Evolutionary conservation across 371 early-diverging fungal species (phyloP), one percentile per base, ranked within the genome.

Genomic region (Zopfochytrium polystomum): DNA sequence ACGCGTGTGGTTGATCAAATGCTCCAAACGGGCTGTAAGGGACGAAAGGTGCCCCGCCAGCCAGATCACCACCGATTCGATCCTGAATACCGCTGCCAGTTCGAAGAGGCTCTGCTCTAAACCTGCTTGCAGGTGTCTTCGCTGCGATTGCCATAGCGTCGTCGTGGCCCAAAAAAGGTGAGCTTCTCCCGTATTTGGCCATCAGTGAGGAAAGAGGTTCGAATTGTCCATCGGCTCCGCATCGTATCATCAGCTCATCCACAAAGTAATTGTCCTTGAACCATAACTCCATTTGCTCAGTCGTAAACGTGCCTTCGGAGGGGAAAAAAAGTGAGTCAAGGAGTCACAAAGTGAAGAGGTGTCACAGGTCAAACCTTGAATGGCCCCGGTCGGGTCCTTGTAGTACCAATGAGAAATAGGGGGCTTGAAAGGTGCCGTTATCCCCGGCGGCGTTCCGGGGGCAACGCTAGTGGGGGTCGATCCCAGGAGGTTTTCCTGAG

Each of bases 281-380:
- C 82, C 82, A 81, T 9, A 70, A 73, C 33, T 81, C 79, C 82
- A 81, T 81, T 52, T 78, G 70, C 29, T 62, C 61, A 9, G 72
- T 55, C 22, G 65, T 44, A 63, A 79, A 81, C n/a, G 82, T 77
- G 4, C 81, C 79, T 76, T 11, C 38, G 2, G 46, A 33, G 53
- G 23, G 18, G 35, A 15, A 26, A 13, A 11, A 18, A 35, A 26
- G 45, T 20, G 33, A 30, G 15, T 52, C 25, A 9, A 52, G 30
- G 15, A 55, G 22, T 18, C 11, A 9, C 27, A 22, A 46, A n/a
- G 9, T 32, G 38, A 35, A 7, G 1, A 25, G 29, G 5, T 29
- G 30, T 11, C 7, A 11, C 38, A 18, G 38, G 38, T 38, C 48
- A 7, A 47, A 72, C 76, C 80, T 64, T 79, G 81, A 1, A 72